Conservation (phyloP, 768 basidiomycete genomes). For the Mycena floridula region DNA sequence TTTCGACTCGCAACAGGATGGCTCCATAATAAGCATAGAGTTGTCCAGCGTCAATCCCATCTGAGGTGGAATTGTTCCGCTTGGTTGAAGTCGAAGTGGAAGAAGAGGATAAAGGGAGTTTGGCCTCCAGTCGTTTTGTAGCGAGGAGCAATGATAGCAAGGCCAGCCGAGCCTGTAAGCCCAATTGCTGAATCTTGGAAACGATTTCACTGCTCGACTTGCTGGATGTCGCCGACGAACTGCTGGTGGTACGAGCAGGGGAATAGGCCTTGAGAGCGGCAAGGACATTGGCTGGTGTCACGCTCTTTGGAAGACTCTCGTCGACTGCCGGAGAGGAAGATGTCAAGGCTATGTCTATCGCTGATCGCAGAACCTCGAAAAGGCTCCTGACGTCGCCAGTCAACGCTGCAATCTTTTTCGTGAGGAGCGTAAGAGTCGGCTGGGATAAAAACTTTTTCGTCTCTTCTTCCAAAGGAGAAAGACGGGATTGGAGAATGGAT, state of each 20-base stretch:
- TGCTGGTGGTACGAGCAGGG: too few relatives aligned
- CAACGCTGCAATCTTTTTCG: slow-evolving; percentile 74
- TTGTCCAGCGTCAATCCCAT: slow-evolving; percentile 50
- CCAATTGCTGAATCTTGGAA: slow-evolving; percentile 59
- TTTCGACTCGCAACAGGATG: slow-evolving; percentile 51
- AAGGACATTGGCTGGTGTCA: slow-evolving; percentile 66
- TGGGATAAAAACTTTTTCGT: slow-evolving; percentile 54
- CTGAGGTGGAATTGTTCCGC: slow-evolving; percentile 35
- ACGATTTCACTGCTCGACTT: slow-evolving; percentile 54
- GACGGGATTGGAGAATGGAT: slow-evolving; percentile 59
- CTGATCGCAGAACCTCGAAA: slow-evolving; percentile 74
- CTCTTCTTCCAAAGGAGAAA: slow-evolving; percentile 33
- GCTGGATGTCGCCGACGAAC: slow-evolving; percentile 19
- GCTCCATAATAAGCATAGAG: slow-evolving; percentile 60
- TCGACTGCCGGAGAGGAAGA: slow-evolving; percentile 12
- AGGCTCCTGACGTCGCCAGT: slow-evolving; percentile 81
- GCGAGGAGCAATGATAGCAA: slow-evolving; percentile 62
- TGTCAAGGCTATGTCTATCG: slow-evolving; percentile 54
- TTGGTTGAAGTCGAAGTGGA: slow-evolving; percentile 39
- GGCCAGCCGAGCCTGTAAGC: slow-evolving; percentile 68
- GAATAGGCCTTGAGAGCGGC: slow-evolving; percentile 71
- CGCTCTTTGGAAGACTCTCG: slow-evolving; percentile 28
- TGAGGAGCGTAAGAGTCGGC: slow-evolving; percentile 60
- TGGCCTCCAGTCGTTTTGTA: slow-evolving; percentile 52
- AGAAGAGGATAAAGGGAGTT: slow-evolving; percentile 43